Evolutionary conservation across 192 early-diverging fungal genomes (phyloP).

Genomic region (Pilobolus umbonatus): DNA sequence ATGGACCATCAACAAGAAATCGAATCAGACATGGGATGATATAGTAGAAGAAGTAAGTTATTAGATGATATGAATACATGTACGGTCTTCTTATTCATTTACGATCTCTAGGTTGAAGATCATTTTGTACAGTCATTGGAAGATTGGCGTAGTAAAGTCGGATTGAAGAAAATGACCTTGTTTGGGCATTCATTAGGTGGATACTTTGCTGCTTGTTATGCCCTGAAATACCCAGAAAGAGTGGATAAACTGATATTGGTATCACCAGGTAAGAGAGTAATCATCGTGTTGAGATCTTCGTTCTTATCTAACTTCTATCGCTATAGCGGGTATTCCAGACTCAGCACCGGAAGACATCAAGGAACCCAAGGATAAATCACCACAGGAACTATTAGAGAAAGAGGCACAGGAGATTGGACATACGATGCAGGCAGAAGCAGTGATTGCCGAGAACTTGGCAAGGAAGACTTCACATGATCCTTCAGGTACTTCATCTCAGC

Average conservation of each 20-base stretch:
- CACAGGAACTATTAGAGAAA: constrained; percentile 24
- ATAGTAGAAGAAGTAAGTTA: constrained; percentile 29
- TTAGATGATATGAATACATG: neutral
- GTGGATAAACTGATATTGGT: constrained; percentile 86
- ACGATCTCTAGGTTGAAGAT: constrained; percentile 51
- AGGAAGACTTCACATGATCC: neutral
- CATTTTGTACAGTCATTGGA: constrained; percentile 92
- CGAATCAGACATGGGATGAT: constrained; percentile 40
- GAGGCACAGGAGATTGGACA: constrained; percentile 23
- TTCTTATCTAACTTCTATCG: no score
- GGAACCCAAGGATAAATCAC: constrained; percentile 2
- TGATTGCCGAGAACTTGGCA: constrained; percentile 3
- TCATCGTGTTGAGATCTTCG: constrained; percentile 21
- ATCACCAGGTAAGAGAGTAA: no score
- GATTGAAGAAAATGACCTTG: constrained; percentile 81
- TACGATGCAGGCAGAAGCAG: constrained; percentile 25
- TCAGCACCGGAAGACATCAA: constrained; percentile 1
- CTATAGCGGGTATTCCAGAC: constrained; percentile 52
- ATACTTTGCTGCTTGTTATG: constrained; percentile 81
- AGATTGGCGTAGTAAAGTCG: constrained; percentile 73
- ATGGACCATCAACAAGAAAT: constrained; percentile 35
- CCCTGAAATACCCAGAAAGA: constrained; percentile 78
- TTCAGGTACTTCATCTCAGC: neutral
- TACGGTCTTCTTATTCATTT: neutral
- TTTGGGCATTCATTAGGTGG: constrained; percentile 85